Percentiles rank a stretch among this genome's conserved stretches.
Conservation (phyloP, 441 rosid species). For the Iberis amara region DNA sequence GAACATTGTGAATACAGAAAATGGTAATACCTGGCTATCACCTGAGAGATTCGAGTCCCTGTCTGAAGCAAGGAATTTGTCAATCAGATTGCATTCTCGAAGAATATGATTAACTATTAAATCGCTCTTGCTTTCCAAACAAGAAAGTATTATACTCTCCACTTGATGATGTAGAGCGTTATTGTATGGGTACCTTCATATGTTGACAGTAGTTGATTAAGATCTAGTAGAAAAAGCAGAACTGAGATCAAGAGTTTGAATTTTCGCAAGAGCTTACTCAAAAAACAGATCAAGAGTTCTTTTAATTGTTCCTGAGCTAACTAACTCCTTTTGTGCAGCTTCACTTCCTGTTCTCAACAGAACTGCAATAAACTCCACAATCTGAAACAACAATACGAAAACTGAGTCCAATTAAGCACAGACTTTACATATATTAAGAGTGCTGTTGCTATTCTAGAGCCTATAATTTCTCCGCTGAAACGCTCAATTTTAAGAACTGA, state of each 20-base stretch:
- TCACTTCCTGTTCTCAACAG: conserved; percentile 66
- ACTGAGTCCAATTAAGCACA: not conserved
- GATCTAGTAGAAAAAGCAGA: not conserved
- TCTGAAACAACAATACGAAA: conserved; percentile 38
- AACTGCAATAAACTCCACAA: conserved; percentile 92
- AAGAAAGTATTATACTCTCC: conserved; percentile 69
- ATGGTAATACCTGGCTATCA: conserved; percentile 51
- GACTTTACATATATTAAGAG: not conserved
- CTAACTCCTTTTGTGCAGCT: conserved; percentile 71
- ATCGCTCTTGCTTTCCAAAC: conserved; percentile 67
- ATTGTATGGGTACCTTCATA: conserved; percentile 76
- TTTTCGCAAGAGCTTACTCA: conserved; percentile 45
- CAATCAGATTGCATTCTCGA: conserved; percentile 67
- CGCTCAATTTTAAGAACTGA: conserved; percentile 7
- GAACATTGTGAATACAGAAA: conserved; percentile 17
- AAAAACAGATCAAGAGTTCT: conserved; percentile 78
- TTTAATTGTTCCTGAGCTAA: conserved; percentile 67
- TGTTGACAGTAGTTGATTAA: conserved; percentile 16
- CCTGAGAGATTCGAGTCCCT: conserved; percentile 49
- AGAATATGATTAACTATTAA: conserved; percentile 60
- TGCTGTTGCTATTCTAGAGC: not conserved
- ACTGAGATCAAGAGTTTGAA: conserved; percentile 8
- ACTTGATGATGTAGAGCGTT: conserved; percentile 90
- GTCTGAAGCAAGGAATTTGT: conserved; percentile 66
- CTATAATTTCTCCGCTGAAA: conserved; percentile 7